phyloP scores from a whole-genome alignment of 768 basidiomycete species.

The Pleurotus tuoliensis region DNA sequence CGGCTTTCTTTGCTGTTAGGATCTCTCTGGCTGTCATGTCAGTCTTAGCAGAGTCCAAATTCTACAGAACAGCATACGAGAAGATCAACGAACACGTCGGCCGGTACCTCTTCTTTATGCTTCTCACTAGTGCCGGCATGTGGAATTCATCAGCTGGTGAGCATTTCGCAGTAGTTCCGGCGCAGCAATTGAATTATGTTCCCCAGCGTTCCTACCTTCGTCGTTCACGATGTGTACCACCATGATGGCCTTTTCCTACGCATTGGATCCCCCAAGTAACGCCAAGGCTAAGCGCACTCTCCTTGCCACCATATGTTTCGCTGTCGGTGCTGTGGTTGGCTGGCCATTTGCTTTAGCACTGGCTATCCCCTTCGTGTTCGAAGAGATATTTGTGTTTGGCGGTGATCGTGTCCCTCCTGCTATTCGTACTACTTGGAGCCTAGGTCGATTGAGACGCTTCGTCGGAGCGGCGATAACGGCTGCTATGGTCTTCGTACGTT shows the following conservation, averaged over 20 bases:
- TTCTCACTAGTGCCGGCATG: slow-evolving; percentile 88
- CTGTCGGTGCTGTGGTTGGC: slow-evolving; percentile 81
- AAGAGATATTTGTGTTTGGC: slow-evolving; percentile 80
- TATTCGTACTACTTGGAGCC: slow-evolving; percentile 47
- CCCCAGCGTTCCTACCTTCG: slow-evolving; percentile 86
- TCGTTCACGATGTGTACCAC: slow-evolving; percentile 93
- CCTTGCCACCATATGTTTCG: slow-evolving; percentile 66
- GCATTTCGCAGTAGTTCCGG: slow-evolving; percentile 15
- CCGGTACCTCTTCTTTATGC: slow-evolving; percentile 88
- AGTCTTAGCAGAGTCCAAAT: slow-evolving; percentile 71
- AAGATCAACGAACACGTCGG: slow-evolving; percentile 87
- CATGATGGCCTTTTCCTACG: slow-evolving; percentile 73
- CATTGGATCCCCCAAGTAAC: slow-evolving; percentile 53
- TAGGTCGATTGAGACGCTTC: slow-evolving; percentile 58
- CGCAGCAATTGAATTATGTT: slow-evolving; percentile 6
- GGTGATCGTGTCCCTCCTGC: slow-evolving; percentile 57
- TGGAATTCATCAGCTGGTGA: slow-evolving; percentile 86
- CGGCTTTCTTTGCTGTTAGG: slow-evolving; percentile 86
- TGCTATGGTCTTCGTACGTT: slow-evolving; percentile 58
- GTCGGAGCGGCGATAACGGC: slow-evolving; percentile 51
- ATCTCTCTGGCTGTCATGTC: slow-evolving; percentile 73
- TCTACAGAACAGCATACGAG: slow-evolving; percentile 79
- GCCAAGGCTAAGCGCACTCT: slow-evolving; percentile 54
- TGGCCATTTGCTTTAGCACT: slow-evolving; percentile 96
- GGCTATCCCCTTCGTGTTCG: slow-evolving; percentile 83